Conservation (phyloP, 805 yeast genomes). For the Candida nonsorbophila region DNA sequence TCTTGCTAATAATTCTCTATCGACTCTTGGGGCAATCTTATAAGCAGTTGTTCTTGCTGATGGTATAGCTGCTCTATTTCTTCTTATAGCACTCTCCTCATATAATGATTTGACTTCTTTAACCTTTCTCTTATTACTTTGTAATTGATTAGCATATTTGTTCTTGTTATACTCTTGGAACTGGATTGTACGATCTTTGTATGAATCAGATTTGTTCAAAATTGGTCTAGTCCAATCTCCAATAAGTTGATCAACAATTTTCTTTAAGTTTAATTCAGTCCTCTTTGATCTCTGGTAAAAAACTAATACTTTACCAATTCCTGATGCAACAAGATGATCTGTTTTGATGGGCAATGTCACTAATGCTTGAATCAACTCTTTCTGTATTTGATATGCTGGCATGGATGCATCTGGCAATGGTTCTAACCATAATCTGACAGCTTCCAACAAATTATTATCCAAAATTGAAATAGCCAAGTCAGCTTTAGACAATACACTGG, state of each 20-base stretch:
- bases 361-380: conserved; percentile 71
- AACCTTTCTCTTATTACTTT: conserved; percentile 20
- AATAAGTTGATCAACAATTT: conserved; percentile 83
- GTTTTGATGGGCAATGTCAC: conserved; percentile 86
- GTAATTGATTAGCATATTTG: conserved; percentile 40
- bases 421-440: conserved; percentile 94
- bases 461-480: conserved; percentile 86
- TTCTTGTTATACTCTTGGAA: conserved; percentile 64
- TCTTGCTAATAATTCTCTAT: conserved; percentile 42
- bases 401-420: conserved; percentile 96
- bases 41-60: conserved; percentile 83
- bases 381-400: conserved; percentile 97
- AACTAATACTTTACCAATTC: conserved; percentile 88
- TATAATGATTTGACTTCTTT: conserved; percentile 56
- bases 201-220: conserved; percentile 91
- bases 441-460: conserved; percentile 89
- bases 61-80: conserved; percentile 96
- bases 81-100: conserved; percentile 85
- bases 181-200: conserved; percentile 77
- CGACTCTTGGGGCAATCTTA: conserved; percentile 83
- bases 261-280: conserved; percentile 81
- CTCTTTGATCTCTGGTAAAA: conserved; percentile 88
- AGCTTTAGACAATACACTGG: conserved; percentile 68
- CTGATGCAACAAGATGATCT: conserved; percentile 89
- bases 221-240: conserved; percentile 99